Conservation (phyloP, 2,329 filamentous ascomycete genomes). For the Podosphaera xanthii region DNA sequence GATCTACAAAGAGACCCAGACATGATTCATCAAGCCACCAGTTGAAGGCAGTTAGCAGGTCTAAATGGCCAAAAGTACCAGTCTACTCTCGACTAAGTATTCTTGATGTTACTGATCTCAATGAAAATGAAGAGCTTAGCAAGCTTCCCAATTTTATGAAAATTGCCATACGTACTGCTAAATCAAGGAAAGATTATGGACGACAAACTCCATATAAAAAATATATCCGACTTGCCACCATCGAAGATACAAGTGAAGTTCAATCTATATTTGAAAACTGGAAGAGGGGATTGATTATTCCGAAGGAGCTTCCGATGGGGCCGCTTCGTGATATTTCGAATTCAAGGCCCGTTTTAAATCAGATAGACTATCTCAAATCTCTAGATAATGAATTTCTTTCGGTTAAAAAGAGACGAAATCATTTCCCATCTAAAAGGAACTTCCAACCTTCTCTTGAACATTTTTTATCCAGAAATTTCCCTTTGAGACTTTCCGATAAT, state of each 20-base stretch:
- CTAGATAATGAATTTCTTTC: background rate
- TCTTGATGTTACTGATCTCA: constrained; percentile 28
- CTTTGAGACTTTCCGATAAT: background rate
- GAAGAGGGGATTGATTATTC: constrained; percentile 19
- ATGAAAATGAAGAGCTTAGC: background rate
- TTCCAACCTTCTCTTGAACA: constrained; percentile 11
- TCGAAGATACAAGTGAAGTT: constrained; percentile 36
- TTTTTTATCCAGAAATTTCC: constrained; percentile 10
- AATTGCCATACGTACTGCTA: constrained; percentile 35
- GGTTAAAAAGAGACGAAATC: background rate
- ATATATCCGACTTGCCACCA: constrained; percentile 34
- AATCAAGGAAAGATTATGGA: constrained; percentile 24
- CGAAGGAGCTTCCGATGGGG: constrained; percentile 1
- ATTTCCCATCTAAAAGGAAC: background rate
- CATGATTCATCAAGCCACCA: background rate
- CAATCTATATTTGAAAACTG: constrained; percentile 29
- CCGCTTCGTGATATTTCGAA: background rate
- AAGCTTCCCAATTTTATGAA: constrained; percentile 32
- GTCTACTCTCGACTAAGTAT: constrained; percentile 26
- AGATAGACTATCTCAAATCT: background rate
- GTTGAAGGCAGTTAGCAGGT: background rate
- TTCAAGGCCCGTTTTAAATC: background rate
- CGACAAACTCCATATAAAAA: constrained; percentile 32
- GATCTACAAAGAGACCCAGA: background rate
- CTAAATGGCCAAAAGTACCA: background rate